Conservation (phyloP, 2,329 filamentous ascomycete species). For the Fusarium abutilonis region DNA sequence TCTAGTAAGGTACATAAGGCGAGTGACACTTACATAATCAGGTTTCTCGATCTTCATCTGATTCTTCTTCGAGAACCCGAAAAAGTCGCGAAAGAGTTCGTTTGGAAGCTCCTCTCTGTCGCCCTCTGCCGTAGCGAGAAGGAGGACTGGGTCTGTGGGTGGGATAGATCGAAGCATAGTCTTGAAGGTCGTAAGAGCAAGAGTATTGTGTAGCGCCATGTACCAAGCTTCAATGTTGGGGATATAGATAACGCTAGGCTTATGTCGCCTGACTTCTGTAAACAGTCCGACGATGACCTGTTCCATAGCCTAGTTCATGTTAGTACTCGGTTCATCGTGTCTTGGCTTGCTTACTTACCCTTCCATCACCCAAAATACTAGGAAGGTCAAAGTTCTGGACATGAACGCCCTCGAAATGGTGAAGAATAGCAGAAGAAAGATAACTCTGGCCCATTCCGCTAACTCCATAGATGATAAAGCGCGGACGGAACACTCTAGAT, state of each 20-base stretch:
- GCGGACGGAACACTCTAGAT: slow-evolving; percentile 86
- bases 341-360: slow-evolving; percentile 60
- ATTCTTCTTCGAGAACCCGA: slow-evolving; percentile 86
- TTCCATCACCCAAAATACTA: slow-evolving; percentile 84
- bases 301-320: slow-evolving; percentile 71
- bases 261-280: slow-evolving; percentile 90
- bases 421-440: slow-evolving; percentile 82
- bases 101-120: slow-evolving; percentile 68
- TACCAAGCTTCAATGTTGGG: slow-evolving; percentile 93
- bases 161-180: slow-evolving; percentile 83
- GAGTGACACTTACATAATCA: slow-evolving; percentile 61
- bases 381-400: slow-evolving; percentile 94
- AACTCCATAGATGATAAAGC: slow-evolving; percentile 82
- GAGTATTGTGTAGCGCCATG: slow-evolving; percentile 65
- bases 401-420: slow-evolving; percentile 92
- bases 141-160: slow-evolving; percentile 88
- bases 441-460: slow-evolving; percentile 95
- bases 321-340: slow-evolving; percentile 24
- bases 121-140: slow-evolving; percentile 85
- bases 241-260: slow-evolving; percentile 95
- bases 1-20: background rate
- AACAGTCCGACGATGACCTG: slow-evolving; percentile 91
- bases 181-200: slow-evolving; percentile 82
- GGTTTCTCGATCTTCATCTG: slow-evolving; percentile 76
- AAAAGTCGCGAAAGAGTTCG: slow-evolving; percentile 78